phyloP scores from a whole-genome alignment of 2,329 filamentous ascomycete genomes.

The Colletotrichum horii region DNA sequence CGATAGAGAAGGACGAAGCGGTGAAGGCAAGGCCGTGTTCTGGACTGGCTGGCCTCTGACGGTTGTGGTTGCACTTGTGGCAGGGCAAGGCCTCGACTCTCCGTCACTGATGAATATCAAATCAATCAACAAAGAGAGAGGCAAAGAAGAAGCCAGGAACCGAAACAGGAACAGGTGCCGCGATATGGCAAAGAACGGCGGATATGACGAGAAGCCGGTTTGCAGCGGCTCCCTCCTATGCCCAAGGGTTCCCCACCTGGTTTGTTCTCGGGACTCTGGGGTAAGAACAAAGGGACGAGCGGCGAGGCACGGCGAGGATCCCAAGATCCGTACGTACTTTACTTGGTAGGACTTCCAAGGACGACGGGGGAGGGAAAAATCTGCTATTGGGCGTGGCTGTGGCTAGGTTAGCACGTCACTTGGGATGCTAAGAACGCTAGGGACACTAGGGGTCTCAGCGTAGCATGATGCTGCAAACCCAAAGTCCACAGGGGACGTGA shows the following conservation, averaged over 20 bases:
- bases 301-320: background rate
- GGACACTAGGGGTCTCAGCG: constrained; percentile 4
- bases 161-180: background rate
- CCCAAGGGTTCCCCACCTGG: background rate
- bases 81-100: background rate
- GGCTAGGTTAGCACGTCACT: constrained; percentile 9
- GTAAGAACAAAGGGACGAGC: constrained; percentile 12
- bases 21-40: background rate
- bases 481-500: background rate
- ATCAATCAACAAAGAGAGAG: constrained; percentile 9
- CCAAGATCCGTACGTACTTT: background rate
- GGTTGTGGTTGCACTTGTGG: background rate
- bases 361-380: background rate
- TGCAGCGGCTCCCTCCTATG: background rate
- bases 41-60: background rate
- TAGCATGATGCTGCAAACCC: background rate
- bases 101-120: background rate
- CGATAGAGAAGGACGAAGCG: background rate
- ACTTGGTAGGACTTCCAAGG: background rate
- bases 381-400: constrained; percentile 4
- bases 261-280: background rate
- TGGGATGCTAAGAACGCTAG: background rate
- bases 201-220: background rate
- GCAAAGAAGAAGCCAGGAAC: background rate
- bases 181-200: background rate